Evolutionary conservation across 192 early-diverging fungal genomes (phyloP), one percentile per base, ranked within the genome.

Genomic region (Linnemannia zychae): DNA sequence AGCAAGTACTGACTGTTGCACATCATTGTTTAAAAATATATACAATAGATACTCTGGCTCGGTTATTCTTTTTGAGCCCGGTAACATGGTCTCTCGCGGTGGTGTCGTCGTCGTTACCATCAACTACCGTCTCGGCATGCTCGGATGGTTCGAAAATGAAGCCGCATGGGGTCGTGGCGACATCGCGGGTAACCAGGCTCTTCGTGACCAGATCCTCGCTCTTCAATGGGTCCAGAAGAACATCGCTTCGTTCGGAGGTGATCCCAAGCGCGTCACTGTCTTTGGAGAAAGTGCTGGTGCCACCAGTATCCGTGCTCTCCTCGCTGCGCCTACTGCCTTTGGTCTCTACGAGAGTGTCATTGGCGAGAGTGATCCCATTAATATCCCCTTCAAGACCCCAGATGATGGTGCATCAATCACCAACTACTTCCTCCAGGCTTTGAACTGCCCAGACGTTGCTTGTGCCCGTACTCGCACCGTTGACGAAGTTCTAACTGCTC

Each of bases 81-180:
- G 81, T 48, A 82, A 82, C 48, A 20, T 82, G 47, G 81, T 82
- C 49, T 76, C 81, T 12, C 74, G 81, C 18, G 81, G 81, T 24
- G 81, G 81, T 82, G 81, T 82, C 9, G 75, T 82, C 33, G 74
- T 90, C 37, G 82, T 90, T 0, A 88, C 87, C 12, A 78, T 92
- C 63, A 93, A 93, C 71, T 94, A 94, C 72, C 90, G 93, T 52
- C 66, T 93, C 4, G 93, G 93, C 0, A 79, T 87, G 15, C 75
- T 93, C 2, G 93, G 93, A 2, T 93, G 80, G 71, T 72, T 72
- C 0, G 81, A 82, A 63, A 73, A 73, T 50, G 47, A 17, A 11
- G 22, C 68, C 12, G 75, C 69, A 5, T 82, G 75, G 75, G 38
- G 38, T 24, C 81, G 81, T 6, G 65, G 60, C 40, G 28, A 57